Percentiles rank a stretch among this genome's conserved stretches.
phyloP scores from a whole-genome alignment of 1,139 yeast species.

The Magnusiomyces tetraspermus region DNA sequence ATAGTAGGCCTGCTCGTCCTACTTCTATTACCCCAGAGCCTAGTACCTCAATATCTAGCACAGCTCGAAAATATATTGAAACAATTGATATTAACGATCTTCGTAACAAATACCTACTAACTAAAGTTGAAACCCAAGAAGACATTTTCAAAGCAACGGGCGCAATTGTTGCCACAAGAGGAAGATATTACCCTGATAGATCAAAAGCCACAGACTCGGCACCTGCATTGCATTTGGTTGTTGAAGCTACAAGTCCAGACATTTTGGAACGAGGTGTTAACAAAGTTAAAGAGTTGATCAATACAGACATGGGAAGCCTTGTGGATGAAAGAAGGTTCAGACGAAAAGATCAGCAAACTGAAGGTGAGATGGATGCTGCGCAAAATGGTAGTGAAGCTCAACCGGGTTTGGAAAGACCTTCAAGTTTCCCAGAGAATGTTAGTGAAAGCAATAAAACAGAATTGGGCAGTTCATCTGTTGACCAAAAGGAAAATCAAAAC shows the following conservation, averaged over 20 bases:
- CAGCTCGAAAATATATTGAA: slow-evolving; percentile 15
- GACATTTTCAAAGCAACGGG: slow-evolving; percentile 29
- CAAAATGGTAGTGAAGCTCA: no score
- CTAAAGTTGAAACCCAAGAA: slow-evolving; percentile 31
- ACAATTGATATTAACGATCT: slow-evolving; percentile 34
- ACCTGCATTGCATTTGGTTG: slow-evolving; percentile 31
- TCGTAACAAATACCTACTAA: slow-evolving; percentile 33
- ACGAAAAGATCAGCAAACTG: slow-evolving; percentile 16
- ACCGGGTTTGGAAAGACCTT: no score
- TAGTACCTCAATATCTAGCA: not conserved
- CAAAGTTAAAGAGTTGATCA: slow-evolving; percentile 28
- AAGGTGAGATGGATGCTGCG: slow-evolving; percentile 3
- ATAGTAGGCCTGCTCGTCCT: not conserved
- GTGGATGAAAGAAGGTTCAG: slow-evolving; percentile 30
- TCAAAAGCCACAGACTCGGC: slow-evolving; percentile 29
- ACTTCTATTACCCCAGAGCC: not conserved
- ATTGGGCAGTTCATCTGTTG: not conserved
- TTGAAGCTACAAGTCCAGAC: slow-evolving; percentile 27
- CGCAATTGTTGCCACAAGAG: slow-evolving; percentile 30
- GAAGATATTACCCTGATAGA: slow-evolving; percentile 34
- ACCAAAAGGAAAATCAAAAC: not conserved
- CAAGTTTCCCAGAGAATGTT: no score
- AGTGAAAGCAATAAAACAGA: no score
- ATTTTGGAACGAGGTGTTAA: slow-evolving; percentile 29
- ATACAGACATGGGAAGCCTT: slow-evolving; percentile 29